These are phyloP conservation scores for Marchantia paleacea DNA, from an alignment of 225 moss, liverwort and hornwort species.

Conservation along the genomic window DNA sequence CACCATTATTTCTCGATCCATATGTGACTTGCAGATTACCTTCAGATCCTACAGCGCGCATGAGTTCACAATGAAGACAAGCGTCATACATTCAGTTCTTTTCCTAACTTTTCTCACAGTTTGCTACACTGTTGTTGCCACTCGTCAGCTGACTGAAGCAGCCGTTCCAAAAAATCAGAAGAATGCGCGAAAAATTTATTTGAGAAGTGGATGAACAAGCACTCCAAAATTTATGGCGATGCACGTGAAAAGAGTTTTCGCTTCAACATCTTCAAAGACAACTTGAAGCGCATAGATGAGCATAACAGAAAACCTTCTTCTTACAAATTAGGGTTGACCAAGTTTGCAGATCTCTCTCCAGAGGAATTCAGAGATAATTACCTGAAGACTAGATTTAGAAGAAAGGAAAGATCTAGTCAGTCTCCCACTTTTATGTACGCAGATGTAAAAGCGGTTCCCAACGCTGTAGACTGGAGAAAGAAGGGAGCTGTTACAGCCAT, in stretches of 20 bases:
- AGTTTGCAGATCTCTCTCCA: slow-evolving; percentile 36
- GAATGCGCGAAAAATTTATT: no score
- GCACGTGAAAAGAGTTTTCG: slow-evolving; percentile 50
- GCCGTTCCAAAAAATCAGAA: no score
- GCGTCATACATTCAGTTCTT: no score
- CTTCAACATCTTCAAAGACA: slow-evolving; percentile 67
- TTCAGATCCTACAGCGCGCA: no score
- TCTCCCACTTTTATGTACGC: neutral
- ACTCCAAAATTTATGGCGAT: slow-evolving; percentile 6
- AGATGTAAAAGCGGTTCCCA: no score
- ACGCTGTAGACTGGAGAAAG: slow-evolving; percentile 31
- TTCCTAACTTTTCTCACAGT: no score
- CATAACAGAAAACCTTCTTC: slow-evolving; percentile 41
- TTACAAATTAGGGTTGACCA: slow-evolving; percentile 31
- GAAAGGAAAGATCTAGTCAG: neutral
- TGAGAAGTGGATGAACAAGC: neutral
- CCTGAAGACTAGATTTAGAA: slow-evolving; percentile 20
- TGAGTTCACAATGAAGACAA: no score
- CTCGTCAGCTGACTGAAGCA: no score
- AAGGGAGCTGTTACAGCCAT: slow-evolving; percentile 25
- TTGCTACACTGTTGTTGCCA: no score
- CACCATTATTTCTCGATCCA: no score
- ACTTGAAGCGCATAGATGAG: slow-evolving; percentile 56
- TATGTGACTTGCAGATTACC: no score
- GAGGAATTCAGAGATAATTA: slow-evolving; percentile 27